phyloP scores from a whole-genome alignment of 2,329 filamentous ascomycete genomes.

The Tolypocladium pustulatum region DNA sequence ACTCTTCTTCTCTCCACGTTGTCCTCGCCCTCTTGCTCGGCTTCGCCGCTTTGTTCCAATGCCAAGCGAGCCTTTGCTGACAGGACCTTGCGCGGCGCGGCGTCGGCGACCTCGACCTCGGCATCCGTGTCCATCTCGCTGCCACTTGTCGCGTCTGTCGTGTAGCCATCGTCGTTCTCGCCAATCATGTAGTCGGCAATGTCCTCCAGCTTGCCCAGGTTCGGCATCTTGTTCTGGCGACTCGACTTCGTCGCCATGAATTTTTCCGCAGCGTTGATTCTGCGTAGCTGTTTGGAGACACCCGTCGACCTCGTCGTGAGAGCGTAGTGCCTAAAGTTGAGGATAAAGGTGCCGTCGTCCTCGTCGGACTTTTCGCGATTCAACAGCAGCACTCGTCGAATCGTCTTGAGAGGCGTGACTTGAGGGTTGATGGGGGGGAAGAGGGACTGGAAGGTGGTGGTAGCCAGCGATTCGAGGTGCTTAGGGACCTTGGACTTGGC shows the following conservation, averaged over 20 bases:
- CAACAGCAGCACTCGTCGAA: conserved; percentile 79
- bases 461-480: conserved; percentile 86
- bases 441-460: conserved; percentile 89
- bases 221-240: conserved; percentile 64
- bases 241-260: conserved; percentile 51
- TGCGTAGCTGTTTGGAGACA: conserved; percentile 71
- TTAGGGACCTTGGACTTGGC: conserved; percentile 67
- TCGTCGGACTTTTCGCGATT: conserved; percentile 61
- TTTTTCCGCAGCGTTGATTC: conserved; percentile 78
- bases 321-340: conserved; percentile 88
- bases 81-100: conserved; percentile 51
- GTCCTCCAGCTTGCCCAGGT: conserved; percentile 82
- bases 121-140: conserved; percentile 91
- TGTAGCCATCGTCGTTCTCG: conserved; percentile 66
- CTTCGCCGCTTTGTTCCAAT: conserved; percentile 25
- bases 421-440: conserved; percentile 95
- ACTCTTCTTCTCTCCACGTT: conserved; percentile 77
- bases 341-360: conserved; percentile 61
- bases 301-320: conserved; percentile 85
- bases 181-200: conserved; percentile 93
- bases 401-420: conserved; percentile 79
- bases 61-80: conserved; percentile 38
- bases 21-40: conserved; percentile 36
- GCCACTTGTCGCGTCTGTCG: conserved; percentile 74
- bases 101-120: conserved; percentile 77